Percentiles rank a stretch among this genome's conserved stretches.
These are phyloP conservation scores for Penium margaritaceum DNA, from an alignment of 139 green algal species.

Conservation along the genomic window DNA sequence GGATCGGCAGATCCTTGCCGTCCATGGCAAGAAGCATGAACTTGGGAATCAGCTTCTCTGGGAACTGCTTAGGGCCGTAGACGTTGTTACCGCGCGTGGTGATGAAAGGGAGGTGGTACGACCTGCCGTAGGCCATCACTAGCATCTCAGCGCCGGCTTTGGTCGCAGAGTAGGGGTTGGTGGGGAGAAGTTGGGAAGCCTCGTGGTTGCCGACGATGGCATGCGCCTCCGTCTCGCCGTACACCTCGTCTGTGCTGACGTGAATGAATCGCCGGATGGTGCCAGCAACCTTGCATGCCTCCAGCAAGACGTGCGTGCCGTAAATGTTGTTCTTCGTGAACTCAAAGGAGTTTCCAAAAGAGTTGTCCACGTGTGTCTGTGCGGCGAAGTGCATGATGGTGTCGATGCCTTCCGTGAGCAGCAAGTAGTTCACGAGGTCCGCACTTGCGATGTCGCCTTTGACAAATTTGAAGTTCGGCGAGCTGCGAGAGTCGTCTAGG, in stretches of 20 bases:
- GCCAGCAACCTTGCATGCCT: constrained; percentile 69
- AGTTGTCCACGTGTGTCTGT: constrained; percentile 96
- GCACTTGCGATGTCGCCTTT: constrained; percentile 86
- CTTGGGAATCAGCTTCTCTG: constrained; percentile 59
- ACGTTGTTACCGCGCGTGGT: constrained; percentile 98
- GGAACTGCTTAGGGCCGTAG: constrained; percentile 90
- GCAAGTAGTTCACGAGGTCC: constrained; percentile 80
- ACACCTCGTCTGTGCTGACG: constrained; percentile 68
- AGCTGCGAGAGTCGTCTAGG: constrained; percentile 51
- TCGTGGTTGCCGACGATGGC: constrained; percentile 57
- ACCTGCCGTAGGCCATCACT: constrained; percentile 74
- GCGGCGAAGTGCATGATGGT: constrained; percentile 97
- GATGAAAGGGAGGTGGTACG: constrained; percentile 72
- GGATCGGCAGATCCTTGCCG: constrained; percentile 63
- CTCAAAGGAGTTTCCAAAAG: constrained; percentile 79
- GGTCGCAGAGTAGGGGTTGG: constrained; percentile 95
- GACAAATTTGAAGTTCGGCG: constrained; percentile 89
- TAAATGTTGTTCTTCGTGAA: constrained; percentile 88
- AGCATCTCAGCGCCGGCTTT: constrained; percentile 94
- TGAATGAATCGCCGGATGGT: constrained; percentile 81
- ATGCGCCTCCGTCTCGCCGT: constrained; percentile 46
- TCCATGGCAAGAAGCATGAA: constrained; percentile 50
- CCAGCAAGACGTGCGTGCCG: constrained; percentile 90
- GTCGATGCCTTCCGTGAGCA: constrained; percentile 80
- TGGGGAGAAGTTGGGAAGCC: constrained; percentile 76